These are phyloP conservation scores for Metschnikowia amazonensis DNA, from an alignment of 805 yeast genomes.

Conservation along the genomic window DNA sequence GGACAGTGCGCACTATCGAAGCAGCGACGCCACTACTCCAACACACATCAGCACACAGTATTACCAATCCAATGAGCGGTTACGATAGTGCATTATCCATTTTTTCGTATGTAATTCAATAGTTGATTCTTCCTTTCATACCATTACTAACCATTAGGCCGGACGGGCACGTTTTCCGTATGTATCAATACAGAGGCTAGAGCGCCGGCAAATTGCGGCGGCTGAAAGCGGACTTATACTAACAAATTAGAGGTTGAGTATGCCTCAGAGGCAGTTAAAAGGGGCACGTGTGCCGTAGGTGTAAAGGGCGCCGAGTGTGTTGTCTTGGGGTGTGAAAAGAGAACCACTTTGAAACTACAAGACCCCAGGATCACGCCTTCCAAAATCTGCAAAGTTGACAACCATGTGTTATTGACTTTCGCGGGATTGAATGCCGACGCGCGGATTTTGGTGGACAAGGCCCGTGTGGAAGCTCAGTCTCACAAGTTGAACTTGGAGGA, in stretches of 20 bases:
- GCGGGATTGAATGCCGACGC: conserved; percentile 99
- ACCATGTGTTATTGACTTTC: conserved; percentile 87
- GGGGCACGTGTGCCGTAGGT: conserved; percentile 98
- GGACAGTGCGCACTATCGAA: conserved; percentile 7
- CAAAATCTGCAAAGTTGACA: conserved; percentile 86
- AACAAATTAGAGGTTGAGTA: conserved; percentile 77
- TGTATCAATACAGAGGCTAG: conserved; percentile 22
- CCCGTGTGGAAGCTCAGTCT: conserved; percentile 94
- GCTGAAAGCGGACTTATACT: conserved; percentile 22
- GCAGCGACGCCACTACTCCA: conserved; percentile 8
- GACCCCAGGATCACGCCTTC: conserved; percentile 96
- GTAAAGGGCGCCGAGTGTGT: conserved; percentile 87
- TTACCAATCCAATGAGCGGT: conserved; percentile 69
- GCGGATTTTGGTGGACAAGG: conserved; percentile 87
- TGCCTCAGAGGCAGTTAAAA: conserved; percentile 94
- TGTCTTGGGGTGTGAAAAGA: conserved; percentile 93
- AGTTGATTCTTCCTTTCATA: no score
- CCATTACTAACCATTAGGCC: conserved; percentile 58
- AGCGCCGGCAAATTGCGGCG: not conserved
- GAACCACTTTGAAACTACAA: conserved; percentile 91
- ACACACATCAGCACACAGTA: not conserved
- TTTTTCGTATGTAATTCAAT: conserved; percentile 72
- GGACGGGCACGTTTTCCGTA: conserved; percentile 96
- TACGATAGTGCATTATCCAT: conserved; percentile 98
- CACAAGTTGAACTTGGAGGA: conserved; percentile 93